These are phyloP conservation scores for Schizosaccharomyces versatilis DNA, from an alignment of 1,139 yeast genomes.

Conservation along the genomic window DNA sequence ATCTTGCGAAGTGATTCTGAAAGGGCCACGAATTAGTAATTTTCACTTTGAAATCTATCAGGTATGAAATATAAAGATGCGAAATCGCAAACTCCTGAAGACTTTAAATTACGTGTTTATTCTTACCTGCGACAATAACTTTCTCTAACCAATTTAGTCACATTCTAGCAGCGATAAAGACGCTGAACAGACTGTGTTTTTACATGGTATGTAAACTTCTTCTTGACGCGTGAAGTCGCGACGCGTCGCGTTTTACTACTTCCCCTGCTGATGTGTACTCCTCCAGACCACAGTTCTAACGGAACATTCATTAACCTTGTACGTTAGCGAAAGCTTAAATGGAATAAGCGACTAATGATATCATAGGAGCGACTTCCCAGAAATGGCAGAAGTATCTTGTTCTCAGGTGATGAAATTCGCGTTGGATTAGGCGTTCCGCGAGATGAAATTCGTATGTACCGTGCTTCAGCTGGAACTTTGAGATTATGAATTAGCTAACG, in stretches of 20 bases:
- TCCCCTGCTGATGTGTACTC: not conserved
- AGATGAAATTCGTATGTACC: slow-evolving; percentile 1
- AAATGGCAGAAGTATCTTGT: not conserved
- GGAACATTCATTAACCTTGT: slow-evolving; percentile 1
- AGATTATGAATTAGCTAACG: not conserved
- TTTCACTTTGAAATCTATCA: slow-evolving; percentile 2
- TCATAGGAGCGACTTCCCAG: slow-evolving; percentile 1
- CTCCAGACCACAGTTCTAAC: slow-evolving; percentile 1
- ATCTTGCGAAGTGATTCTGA: not conserved
- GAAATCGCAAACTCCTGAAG: not conserved
- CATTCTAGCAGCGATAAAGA: not conserved
- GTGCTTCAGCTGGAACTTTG: too few species aligned
- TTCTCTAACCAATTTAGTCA: not conserved
- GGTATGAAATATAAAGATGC: not conserved
- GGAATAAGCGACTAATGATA: not conserved
- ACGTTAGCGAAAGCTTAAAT: not conserved
- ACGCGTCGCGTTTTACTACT: not conserved
- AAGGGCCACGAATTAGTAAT: not conserved
- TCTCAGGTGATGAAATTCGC: slow-evolving; percentile 2
- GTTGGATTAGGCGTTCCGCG: slow-evolving; percentile 1
- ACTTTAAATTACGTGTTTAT: not conserved
- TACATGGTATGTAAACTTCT: not conserved
- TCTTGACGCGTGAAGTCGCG: not conserved
- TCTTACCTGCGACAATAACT: not conserved
- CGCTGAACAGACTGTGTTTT: not conserved